Conservation (phyloP, 306 rosid species). For the Lagenaria siceraria region DNA sequence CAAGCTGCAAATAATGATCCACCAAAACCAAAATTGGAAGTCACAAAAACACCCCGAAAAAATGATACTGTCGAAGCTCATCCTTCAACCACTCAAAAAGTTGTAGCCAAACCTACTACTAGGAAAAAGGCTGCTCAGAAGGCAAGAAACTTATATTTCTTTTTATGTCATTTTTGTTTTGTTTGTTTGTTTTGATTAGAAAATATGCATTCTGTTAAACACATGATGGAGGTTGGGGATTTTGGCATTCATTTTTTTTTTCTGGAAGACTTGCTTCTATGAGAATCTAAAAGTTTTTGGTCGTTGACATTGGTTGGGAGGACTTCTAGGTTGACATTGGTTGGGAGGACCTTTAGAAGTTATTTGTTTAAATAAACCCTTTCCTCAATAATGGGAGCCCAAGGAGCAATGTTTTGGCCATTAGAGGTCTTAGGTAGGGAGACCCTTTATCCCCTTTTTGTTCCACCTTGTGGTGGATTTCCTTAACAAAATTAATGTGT, state of each 20-base stretch:
- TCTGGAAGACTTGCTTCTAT: neutral
- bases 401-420: too few species aligned
- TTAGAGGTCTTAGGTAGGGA: too few species aligned
- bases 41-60: slow-evolving; percentile 39
- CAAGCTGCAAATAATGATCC: slow-evolving; percentile 57
- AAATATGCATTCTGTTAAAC: neutral
- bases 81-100: slow-evolving; percentile 31
- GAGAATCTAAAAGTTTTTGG: neutral
- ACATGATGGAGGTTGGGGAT: neutral
- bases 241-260: neutral
- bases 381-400: neutral
- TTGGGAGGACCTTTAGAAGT: neutral
- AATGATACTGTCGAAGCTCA: slow-evolving; percentile 29
- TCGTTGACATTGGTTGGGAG: neutral
- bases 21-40: slow-evolving; percentile 43
- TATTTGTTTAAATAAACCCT: neutral
- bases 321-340: neutral
- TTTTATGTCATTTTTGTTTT: neutral
- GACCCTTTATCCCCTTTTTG: too few species aligned
- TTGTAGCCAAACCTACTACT: slow-evolving; percentile 33
- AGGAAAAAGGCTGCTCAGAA: slow-evolving; percentile 44
- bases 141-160: slow-evolving; percentile 26
- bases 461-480: too few species aligned
- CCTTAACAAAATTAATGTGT: too few species aligned
- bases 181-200: neutral